Base-by-base conservation (phyloP, 345 rosid genomes). In the Erysimum cheiranthoides region DNA sequence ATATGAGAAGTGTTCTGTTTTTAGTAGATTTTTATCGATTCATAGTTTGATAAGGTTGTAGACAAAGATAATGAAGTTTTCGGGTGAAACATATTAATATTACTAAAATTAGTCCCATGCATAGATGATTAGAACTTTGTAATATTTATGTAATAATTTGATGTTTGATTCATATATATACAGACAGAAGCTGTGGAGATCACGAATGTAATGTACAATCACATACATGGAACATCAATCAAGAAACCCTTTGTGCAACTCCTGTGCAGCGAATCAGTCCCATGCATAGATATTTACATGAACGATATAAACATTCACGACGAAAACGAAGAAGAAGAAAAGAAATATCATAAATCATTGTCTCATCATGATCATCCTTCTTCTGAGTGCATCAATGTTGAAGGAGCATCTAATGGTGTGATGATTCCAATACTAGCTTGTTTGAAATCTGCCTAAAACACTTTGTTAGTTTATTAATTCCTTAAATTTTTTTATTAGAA, bases 121-220 rank as follows among this genome's bases (percentile, higher is more conserved):
- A n/a, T n/a, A n/a, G n/a, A n/a, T n/a, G n/a, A n/a, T n/a, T n/a
- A n/a, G n/a, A n/a, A n/a, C n/a, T n/a, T n/a, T n/a, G n/a, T n/a
- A n/a, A n/a, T 11, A 31, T 53, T 12, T 0, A 34, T 59, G n/a
- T 34, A 43, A 43, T 12, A 21, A 45, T 18, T 28, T 59, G 31
- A 61, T 7, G 43, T 73, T 43, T 53, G n/a, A 1, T 66, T 34
- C 12, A 28, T 35, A 17, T 50, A 14, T 64, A 34, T 56, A 62
- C 79, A 87, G 89, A 81, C 78, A 1, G 60, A 74, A 1, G 86
- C 84, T 2, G 88, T 87, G 62, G 40, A 81, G 47, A 74, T 85
- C 4, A 68, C 66, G 49, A 70, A 81, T 32, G 54, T 82, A 10
- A 72, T 4, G 11, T 84, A 57, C 21, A 62, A 73, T 7, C 49